These are phyloP conservation scores for Pelargonium myrrhifolium DNA, from an alignment of 441 rosid species.

Conservation along the genomic window DNA sequence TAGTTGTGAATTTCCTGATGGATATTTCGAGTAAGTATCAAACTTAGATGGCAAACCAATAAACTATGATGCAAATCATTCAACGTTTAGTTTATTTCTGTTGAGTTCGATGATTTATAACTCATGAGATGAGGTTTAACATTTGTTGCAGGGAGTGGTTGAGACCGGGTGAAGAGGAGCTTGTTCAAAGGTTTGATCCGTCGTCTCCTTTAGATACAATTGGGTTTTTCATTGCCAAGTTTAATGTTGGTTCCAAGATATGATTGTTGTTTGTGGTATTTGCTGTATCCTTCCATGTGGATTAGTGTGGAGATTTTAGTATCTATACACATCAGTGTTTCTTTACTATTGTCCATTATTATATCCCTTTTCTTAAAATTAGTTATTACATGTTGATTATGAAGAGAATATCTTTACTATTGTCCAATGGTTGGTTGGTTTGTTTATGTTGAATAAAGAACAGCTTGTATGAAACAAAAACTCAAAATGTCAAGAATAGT, in stretches of 20 bases:
- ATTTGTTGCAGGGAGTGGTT: constrained; percentile 68
- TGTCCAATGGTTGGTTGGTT: too few relatives aligned
- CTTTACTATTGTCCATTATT: too few relatives aligned
- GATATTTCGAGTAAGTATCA: constrained; percentile 65
- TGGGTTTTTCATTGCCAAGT: constrained; percentile 93
- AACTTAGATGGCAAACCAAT: too few relatives aligned
- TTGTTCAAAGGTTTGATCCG: constrained; percentile 92
- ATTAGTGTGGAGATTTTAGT: too few relatives aligned
- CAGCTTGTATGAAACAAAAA: too few relatives aligned
- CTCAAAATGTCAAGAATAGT: too few relatives aligned
- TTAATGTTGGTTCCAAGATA: constrained; percentile 44
- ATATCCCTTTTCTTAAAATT: too few relatives aligned
- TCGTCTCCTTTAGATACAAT: constrained; percentile 80
- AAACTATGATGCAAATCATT: neutral
- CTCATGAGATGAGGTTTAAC: neutral
- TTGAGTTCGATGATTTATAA: neutral
- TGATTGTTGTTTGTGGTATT: neutral
- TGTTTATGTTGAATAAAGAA: too few relatives aligned
- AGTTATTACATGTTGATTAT: too few relatives aligned
- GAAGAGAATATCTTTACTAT: too few relatives aligned
- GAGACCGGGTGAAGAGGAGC: constrained; percentile 78
- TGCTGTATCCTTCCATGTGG: too few relatives aligned
- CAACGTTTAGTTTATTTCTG: neutral
- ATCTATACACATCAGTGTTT: too few relatives aligned
- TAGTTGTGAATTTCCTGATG: constrained; percentile 56